phyloP scores from a whole-genome alignment of 2,329 filamentous ascomycete genomes.

The Myriangium duriaei region DNA sequence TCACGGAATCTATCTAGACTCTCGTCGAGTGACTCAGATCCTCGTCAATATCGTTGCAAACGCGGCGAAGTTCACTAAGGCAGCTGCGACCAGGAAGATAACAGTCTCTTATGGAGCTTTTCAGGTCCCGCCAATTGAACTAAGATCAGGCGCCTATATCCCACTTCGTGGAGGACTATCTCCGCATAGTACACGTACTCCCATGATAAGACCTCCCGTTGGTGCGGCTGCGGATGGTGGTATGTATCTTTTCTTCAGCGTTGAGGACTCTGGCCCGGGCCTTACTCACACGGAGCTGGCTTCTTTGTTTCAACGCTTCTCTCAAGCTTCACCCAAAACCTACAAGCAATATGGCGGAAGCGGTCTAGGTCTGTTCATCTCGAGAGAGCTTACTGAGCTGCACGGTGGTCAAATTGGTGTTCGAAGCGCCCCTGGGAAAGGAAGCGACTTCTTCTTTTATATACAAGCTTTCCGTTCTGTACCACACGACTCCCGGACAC shows the following conservation, averaged over 20 bases:
- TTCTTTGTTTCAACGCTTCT: constrained; percentile 53
- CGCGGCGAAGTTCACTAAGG: constrained; percentile 17
- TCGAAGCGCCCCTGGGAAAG: constrained; percentile 41
- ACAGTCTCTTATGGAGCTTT: constrained; percentile 13
- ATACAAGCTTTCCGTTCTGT: too few relatives aligned
- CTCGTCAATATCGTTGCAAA: constrained; percentile 21
- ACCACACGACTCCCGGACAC: too few relatives aligned
- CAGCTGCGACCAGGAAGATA: too few relatives aligned
- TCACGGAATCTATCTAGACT: constrained; percentile 25
- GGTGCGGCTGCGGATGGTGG: too few relatives aligned
- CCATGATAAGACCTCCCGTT: too few relatives aligned
- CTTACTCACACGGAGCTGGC: constrained; percentile 22
- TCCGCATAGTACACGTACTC: neutral
- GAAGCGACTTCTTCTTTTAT: constrained; percentile 55
- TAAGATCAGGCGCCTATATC: constrained; percentile 13
- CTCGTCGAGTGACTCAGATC: constrained; percentile 27
- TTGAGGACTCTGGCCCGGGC: constrained; percentile 26
- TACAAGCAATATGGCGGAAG: constrained; percentile 57
- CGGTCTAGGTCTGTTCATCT: constrained; percentile 56
- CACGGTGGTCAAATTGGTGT: constrained; percentile 53
- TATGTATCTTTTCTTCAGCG: constrained; percentile 25
- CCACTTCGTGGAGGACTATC: constrained; percentile 9
- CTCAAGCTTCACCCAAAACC: constrained; percentile 52
- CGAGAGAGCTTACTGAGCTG: constrained; percentile 47
- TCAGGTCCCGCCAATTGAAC: constrained; percentile 9